These are phyloP conservation scores for Calocera viscosa DNA, from an alignment of 768 basidiomycete genomes.

Conservation along the genomic window DNA sequence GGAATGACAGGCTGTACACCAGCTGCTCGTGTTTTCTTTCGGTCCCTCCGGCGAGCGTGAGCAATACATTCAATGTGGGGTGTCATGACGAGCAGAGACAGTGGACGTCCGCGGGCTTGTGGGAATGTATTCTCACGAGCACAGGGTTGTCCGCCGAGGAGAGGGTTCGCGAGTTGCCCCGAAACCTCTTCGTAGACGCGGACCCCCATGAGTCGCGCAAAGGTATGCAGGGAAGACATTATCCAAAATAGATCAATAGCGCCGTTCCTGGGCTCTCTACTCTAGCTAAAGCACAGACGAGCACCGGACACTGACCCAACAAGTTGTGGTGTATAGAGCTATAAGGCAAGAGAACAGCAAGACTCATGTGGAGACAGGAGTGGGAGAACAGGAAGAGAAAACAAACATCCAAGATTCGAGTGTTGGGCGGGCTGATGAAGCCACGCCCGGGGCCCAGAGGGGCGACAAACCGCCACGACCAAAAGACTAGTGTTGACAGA, in stretches of 20 bases:
- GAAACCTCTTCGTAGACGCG: too few species aligned
- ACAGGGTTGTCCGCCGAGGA: too few species aligned
- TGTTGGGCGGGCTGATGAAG: background rate
- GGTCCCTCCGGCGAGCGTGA: too few species aligned
- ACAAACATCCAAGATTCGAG: background rate
- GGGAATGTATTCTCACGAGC: too few species aligned
- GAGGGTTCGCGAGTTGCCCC: too few species aligned
- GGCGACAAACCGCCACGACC: background rate
- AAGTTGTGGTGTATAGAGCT: background rate
- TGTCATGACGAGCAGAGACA: too few species aligned
- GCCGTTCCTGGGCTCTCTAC: background rate
- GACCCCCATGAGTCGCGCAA: too few species aligned
- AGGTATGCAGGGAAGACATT: background rate
- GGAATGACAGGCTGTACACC: too few species aligned
- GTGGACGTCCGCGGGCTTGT: too few species aligned
- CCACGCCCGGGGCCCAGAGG: background rate
- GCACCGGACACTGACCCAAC: background rate
- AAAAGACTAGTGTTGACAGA: slow-evolving; percentile 1
- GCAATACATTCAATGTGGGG: too few species aligned
- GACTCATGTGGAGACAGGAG: background rate
- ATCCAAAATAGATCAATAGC: background rate
- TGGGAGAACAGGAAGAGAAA: background rate
- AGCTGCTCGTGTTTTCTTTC: too few species aligned
- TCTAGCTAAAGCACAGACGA: background rate
- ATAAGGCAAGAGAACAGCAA: background rate